A percentile compares a stretch with the other conserved stretches of the same genome.
Evolutionary conservation across 1,284 basidiomycete genomes (phyloP).

Genomic region (Ustilago loliicola): DNA sequence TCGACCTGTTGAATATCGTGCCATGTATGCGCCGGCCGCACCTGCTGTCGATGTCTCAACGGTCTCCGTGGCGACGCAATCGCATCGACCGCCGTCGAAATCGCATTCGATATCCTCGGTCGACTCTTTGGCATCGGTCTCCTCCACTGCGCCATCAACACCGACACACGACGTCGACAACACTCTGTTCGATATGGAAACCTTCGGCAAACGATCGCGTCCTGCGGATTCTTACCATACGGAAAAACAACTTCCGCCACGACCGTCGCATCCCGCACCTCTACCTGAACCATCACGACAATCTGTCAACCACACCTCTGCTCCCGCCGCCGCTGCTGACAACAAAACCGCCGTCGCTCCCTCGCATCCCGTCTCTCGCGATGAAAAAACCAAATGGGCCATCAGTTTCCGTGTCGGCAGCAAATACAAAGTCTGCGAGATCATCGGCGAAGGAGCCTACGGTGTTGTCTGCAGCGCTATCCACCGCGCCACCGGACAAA

Average conservation of each 20-base stretch:
- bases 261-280: conserved; percentile 4
- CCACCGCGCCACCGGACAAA: conserved; percentile 69
- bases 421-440: conserved; percentile 69
- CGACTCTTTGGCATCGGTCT: conserved; percentile 25
- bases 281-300: conserved; percentile 6
- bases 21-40: conserved; percentile 20
- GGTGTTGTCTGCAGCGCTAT: conserved; percentile 72
- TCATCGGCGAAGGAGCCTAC: conserved; percentile 73
- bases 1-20: conserved; percentile 16
- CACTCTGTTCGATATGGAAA: conserved; percentile 33
- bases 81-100: conserved; percentile 37
- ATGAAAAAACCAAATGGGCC: conserved; percentile 41
- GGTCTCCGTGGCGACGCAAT: conserved; percentile 18
- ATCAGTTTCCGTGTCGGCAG: conserved; percentile 67
- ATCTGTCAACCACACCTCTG: neutral
- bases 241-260: conserved; percentile 19
- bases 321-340: neutral
- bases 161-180: conserved; percentile 34
- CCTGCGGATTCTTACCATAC: conserved; percentile 20
- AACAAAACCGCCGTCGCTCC: conserved; percentile 17
- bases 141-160: conserved; percentile 31
- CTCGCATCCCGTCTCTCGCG: conserved; percentile 15
- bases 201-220: conserved; percentile 30
- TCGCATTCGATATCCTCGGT: conserved; percentile 37
- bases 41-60: conserved; percentile 21